A percentile compares a stretch with the other conserved stretches of the same genome.
phyloP scores from a whole-genome alignment of 768 basidiomycete species.

The Pulveroboletus sp. region DNA sequence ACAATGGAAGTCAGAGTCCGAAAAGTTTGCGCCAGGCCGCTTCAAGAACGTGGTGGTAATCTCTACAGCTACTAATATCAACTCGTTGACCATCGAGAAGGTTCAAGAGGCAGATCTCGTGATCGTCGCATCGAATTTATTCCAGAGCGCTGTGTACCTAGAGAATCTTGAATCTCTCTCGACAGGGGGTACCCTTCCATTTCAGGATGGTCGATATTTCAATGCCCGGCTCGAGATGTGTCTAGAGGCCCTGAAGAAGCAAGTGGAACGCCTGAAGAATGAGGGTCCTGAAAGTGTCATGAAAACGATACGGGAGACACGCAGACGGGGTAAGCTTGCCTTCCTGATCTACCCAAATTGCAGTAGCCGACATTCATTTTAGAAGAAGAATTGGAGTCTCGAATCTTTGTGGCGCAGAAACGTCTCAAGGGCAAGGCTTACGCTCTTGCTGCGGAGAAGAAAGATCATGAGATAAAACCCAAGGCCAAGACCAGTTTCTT shows the following conservation, averaged over 20 bases:
- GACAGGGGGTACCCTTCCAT: constrained; percentile 62
- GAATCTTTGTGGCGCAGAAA: constrained; percentile 47
- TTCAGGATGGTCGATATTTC: constrained; percentile 85
- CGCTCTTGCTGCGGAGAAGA: constrained; percentile 49
- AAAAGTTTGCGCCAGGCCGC: constrained; percentile 61
- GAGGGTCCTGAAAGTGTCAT: constrained; percentile 60
- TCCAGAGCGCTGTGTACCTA: constrained; percentile 71
- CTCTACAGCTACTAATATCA: constrained; percentile 64
- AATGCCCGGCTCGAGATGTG: constrained; percentile 70
- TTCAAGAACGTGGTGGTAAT: constrained; percentile 55
- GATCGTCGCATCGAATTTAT: constrained; percentile 81
- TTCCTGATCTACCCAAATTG: not conserved
- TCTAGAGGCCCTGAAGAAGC: constrained; percentile 51
- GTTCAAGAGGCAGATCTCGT: constrained; percentile 81
- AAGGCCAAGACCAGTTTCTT: constrained; percentile 12
- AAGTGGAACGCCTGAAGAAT: constrained; percentile 63
- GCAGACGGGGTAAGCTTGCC: constrained; percentile 48
- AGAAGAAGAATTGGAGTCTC: constrained; percentile 51
- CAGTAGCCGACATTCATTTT: constrained; percentile 10
- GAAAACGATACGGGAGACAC: constrained; percentile 58
- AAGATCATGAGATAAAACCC: constrained; percentile 19
- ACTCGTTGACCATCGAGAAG: constrained; percentile 64
- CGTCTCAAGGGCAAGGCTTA: constrained; percentile 74
- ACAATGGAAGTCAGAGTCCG: constrained; percentile 85
- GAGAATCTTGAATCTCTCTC: constrained; percentile 71